phyloP scores from a whole-genome alignment of 108 stramenopile genomes.

The Skeletonema menzelii region DNA sequence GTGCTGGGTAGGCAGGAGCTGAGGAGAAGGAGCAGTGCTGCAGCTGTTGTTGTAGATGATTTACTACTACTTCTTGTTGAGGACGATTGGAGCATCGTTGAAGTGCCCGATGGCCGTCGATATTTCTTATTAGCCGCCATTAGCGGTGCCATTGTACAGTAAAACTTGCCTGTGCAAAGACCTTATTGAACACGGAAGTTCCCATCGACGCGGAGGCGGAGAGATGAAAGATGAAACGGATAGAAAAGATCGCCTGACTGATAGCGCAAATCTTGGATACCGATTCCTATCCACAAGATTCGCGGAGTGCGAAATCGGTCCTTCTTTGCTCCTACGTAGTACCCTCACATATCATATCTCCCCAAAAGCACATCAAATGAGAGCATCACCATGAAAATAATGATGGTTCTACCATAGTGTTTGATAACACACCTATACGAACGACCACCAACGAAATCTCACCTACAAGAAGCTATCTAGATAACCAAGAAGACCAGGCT shows the following conservation, averaged over 20 bases:
- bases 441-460: neutral
- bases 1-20: neutral
- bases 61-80: neutral
- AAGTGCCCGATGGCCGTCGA: neutral
- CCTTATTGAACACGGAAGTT: too few species aligned
- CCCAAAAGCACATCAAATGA: neutral
- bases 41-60: neutral
- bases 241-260: neutral
- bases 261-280: neutral
- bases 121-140: neutral
- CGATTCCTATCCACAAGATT: neutral
- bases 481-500: neutral
- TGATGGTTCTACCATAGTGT: neutral
- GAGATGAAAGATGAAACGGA: neutral
- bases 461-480: neutral
- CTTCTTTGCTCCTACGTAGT: neutral
- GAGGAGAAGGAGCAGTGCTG: neutral
- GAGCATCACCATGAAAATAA: neutral
- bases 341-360: neutral
- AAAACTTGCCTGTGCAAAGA: too few species aligned
- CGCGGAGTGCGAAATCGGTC: neutral
- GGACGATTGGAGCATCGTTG: neutral
- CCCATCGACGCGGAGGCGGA: too few species aligned
- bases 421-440: neutral
- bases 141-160: too few species aligned